Evolutionary conservation across 352 stramenopile genomes (phyloP).

Genomic region (Phytopythium chamaehyphon): DNA sequence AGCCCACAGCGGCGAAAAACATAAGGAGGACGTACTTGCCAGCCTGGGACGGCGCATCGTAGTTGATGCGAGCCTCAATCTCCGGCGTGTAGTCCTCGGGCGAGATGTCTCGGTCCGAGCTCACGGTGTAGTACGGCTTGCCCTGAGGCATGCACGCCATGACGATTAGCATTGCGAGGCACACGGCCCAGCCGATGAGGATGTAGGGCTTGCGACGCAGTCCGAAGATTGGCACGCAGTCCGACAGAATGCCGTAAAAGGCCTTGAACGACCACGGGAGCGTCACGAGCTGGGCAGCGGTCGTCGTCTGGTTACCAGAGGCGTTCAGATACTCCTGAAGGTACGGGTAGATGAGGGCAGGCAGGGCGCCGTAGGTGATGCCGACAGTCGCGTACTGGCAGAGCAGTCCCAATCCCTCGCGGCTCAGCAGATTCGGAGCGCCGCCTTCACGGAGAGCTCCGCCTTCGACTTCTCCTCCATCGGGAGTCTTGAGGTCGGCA

Average conservation of each 20-base stretch:
- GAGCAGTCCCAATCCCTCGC: slow-evolving; percentile 24
- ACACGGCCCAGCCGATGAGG: slow-evolving; percentile 22
- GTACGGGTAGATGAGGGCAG: slow-evolving; percentile 24
- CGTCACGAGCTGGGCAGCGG: slow-evolving; percentile 26
- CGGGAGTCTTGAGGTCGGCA: slow-evolving; percentile 5
- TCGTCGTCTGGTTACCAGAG: slow-evolving; percentile 9
- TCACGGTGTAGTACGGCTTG: slow-evolving; percentile 24
- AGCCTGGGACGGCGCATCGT: slow-evolving; percentile 10
- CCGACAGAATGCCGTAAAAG: slow-evolving; percentile 22
- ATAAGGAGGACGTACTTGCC: slow-evolving; percentile 30
- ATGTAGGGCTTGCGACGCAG: slow-evolving; percentile 19
- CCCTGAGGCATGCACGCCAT: slow-evolving; percentile 18
- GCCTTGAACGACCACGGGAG: slow-evolving; percentile 41
- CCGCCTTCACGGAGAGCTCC: slow-evolving; percentile 20
- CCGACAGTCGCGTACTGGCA: slow-evolving; percentile 18
- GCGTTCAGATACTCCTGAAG: slow-evolving; percentile 22
- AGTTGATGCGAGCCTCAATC: slow-evolving; percentile 13
- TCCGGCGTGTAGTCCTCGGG: slow-evolving; percentile 10
- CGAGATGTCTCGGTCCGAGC: slow-evolving; percentile 15
- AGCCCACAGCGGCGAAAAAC: slow-evolving; percentile 24
- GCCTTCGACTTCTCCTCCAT: slow-evolving; percentile 7
- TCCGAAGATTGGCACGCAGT: slow-evolving; percentile 15
- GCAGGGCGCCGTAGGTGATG: slow-evolving; percentile 17
- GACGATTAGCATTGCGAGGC: slow-evolving; percentile 18
- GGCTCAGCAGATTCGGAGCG: slow-evolving; percentile 12